Conservation (phyloP, 2,329 filamentous ascomycete species). For the Colletotrichum lindemuthianum region DNA sequence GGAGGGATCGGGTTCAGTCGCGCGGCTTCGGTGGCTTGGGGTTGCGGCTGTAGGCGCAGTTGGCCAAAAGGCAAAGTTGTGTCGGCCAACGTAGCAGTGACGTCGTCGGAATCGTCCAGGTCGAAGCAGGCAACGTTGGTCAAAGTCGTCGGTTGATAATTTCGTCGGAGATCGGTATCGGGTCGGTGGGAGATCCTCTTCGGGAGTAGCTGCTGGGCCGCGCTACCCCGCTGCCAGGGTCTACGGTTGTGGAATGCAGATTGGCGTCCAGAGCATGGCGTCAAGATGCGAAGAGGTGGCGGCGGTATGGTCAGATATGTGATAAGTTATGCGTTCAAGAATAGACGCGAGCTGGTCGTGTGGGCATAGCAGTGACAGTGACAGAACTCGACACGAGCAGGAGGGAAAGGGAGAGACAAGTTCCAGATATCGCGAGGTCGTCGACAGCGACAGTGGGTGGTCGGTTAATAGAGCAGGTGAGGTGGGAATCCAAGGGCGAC, state of each 20-base stretch:
- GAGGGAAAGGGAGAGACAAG: background rate
- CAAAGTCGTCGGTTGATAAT: conserved; percentile 16
- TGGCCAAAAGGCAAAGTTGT: background rate
- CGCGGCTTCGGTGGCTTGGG: conserved; percentile 2
- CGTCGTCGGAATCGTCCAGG: conserved; percentile 19
- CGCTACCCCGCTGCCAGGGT: conserved; percentile 37
- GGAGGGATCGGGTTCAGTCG: conserved; percentile 4
- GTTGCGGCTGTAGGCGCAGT: background rate
- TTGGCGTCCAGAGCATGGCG: conserved; percentile 34
- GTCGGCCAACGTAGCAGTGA: conserved; percentile 14
- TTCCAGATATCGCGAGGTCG: conserved; percentile 6
- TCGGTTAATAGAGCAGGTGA: too few species aligned
- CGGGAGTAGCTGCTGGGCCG: conserved; percentile 32
- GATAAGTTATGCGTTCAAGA: background rate
- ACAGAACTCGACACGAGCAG: too few species aligned
- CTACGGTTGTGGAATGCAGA: conserved; percentile 35
- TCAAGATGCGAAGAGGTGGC: conserved; percentile 1
- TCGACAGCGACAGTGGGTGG: too few species aligned
- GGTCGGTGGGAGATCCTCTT: conserved; percentile 31
- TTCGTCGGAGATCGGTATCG: conserved; percentile 30
- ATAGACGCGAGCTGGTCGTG: too few species aligned
- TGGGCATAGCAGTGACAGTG: too few species aligned
- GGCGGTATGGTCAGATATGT: background rate
- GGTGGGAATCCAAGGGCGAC: too few species aligned
- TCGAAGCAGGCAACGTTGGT: background rate